A percentile compares a stretch with the other conserved stretches of the same genome.
These are phyloP conservation scores for Thozetella sp. DNA, from an alignment of 495 filamentous ascomycete species.

Conservation along the genomic window DNA sequence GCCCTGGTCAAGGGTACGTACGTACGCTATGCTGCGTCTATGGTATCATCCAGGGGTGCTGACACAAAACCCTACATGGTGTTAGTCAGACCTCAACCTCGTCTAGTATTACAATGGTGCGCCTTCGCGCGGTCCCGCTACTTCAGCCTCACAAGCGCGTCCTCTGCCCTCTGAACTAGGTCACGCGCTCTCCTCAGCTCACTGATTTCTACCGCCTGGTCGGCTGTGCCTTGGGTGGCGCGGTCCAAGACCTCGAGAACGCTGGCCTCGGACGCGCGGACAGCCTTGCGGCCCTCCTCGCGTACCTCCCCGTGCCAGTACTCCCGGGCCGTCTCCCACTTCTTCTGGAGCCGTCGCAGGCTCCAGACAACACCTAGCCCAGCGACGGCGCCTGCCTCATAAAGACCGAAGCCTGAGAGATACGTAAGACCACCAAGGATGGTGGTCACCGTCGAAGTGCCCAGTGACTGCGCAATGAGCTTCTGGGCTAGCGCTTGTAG, in stretches of 20 bases:
- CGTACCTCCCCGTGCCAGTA: slow-evolving; percentile 78
- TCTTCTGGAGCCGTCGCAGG: slow-evolving; percentile 71
- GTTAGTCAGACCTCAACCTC: background rate
- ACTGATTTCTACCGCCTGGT: slow-evolving; percentile 29
- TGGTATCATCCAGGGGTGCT: background rate
- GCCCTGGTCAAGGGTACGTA: background rate
- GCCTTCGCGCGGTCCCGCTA: slow-evolving; percentile 6
- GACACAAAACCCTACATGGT: slow-evolving; percentile 1
- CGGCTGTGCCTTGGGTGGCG: slow-evolving; percentile 32
- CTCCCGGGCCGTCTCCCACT: slow-evolving; percentile 72
- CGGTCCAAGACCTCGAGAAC: slow-evolving; percentile 57
- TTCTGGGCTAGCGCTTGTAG: slow-evolving; percentile 81
- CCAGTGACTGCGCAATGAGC: slow-evolving; percentile 73
- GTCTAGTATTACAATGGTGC: slow-evolving; percentile 2
- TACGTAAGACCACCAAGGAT: slow-evolving; percentile 71
- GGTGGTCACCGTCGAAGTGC: slow-evolving; percentile 61
- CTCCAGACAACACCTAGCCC: slow-evolving; percentile 77
- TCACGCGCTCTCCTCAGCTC: slow-evolving; percentile 55
- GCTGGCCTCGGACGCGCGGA: slow-evolving; percentile 69
- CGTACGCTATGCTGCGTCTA: slow-evolving; percentile 1
- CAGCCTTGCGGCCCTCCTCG: slow-evolving; percentile 76
- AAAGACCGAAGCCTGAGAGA: slow-evolving; percentile 58
- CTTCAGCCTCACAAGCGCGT: slow-evolving; percentile 33
- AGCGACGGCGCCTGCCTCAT: slow-evolving; percentile 79
- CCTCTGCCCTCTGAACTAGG: slow-evolving; percentile 51